These are phyloP conservation scores for Testicularia cyperi DNA, from an alignment of 1,284 basidiomycete genomes.

Conservation along the genomic window DNA sequence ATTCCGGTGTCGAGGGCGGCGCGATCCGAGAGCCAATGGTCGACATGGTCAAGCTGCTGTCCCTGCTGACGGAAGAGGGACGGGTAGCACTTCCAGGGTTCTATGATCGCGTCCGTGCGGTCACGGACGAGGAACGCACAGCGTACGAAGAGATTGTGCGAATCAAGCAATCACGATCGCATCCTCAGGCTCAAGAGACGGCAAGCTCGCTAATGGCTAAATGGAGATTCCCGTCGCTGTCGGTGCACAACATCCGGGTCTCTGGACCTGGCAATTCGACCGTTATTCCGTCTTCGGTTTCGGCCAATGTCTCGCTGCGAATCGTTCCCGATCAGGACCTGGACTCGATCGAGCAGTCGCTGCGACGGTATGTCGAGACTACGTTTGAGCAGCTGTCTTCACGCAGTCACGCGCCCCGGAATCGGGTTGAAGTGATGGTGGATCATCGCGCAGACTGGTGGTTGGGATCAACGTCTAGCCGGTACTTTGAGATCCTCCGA, in stretches of 20 bases:
- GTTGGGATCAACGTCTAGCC: slow-evolving; percentile 79
- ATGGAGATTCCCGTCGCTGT: slow-evolving; percentile 51
- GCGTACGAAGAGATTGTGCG: slow-evolving; percentile 58
- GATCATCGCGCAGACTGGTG: slow-evolving; percentile 92
- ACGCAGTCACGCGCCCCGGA: background rate
- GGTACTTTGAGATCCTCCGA: slow-evolving; percentile 81
- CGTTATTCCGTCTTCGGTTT: slow-evolving; percentile 48
- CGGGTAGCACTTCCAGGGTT: slow-evolving; percentile 77
- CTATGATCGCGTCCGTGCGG: slow-evolving; percentile 66
- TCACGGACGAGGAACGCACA: slow-evolving; percentile 39
- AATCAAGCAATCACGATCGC: slow-evolving; percentile 21
- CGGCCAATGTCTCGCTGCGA: slow-evolving; percentile 65
- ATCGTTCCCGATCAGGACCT: slow-evolving; percentile 92
- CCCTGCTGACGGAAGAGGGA: slow-evolving; percentile 68
- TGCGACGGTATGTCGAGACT: slow-evolving; percentile 68
- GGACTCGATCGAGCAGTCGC: slow-evolving; percentile 68
- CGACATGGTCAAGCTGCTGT: slow-evolving; percentile 81
- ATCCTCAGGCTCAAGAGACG: slow-evolving; percentile 5
- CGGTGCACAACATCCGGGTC: slow-evolving; percentile 46
- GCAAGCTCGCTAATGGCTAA: slow-evolving; percentile 45
- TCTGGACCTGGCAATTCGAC: slow-evolving; percentile 46
- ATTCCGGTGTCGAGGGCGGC: slow-evolving; percentile 92
- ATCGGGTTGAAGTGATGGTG: slow-evolving; percentile 65
- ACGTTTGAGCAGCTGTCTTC: slow-evolving; percentile 67
- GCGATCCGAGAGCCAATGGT: slow-evolving; percentile 83